Percentiles rank a stretch among this genome's conserved stretches.
These are phyloP conservation scores for Persicaria tinctoria DNA, from an alignment of 148 eudicot species.

Conservation along the genomic window DNA sequence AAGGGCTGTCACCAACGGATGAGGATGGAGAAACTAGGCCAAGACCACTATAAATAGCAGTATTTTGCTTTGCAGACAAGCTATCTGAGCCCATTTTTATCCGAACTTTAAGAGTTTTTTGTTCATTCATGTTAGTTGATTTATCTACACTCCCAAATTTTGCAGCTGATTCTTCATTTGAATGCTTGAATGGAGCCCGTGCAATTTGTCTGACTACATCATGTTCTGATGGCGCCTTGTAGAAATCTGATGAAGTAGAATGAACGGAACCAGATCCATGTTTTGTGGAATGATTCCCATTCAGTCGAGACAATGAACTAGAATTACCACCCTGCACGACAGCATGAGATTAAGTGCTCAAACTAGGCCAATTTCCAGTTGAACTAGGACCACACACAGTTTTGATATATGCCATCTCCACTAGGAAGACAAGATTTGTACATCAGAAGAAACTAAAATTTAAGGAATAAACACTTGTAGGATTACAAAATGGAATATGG, in stretches of 20 bases:
- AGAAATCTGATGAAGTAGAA: slow-evolving; percentile 26
- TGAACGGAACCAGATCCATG: slow-evolving; percentile 33
- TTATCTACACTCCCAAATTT: not conserved
- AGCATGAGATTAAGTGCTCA: slow-evolving; percentile 21
- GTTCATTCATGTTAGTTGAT: slow-evolving; percentile 32
- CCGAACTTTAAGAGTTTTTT: slow-evolving; percentile 66
- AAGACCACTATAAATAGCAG: slow-evolving; percentile 89
- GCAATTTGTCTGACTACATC: slow-evolving; percentile 28
- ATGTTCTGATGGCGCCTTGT: slow-evolving; percentile 27
- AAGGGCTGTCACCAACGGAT: slow-evolving; percentile 57
- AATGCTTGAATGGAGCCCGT: slow-evolving; percentile 8
- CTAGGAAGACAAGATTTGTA: not conserved
- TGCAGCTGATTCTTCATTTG: slow-evolving; percentile 14
- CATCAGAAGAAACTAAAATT: not conserved
- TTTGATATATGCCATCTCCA: not conserved
- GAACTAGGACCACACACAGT: not conserved
- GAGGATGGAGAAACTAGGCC: slow-evolving; percentile 82
- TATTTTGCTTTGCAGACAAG: slow-evolving; percentile 52
- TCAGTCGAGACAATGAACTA: slow-evolving; percentile 36
- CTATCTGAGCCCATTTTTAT: slow-evolving; percentile 78
- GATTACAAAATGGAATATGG: not conserved
- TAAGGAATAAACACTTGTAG: not conserved
- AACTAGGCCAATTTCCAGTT: slow-evolving; percentile 14
- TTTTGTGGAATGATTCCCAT: slow-evolving; percentile 36
- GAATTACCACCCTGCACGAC: slow-evolving; percentile 46